Evolutionary conservation across 345 rosid species (phyloP), one percentile per base, ranked within the genome.

Genomic region (Barbarea vulgaris): DNA sequence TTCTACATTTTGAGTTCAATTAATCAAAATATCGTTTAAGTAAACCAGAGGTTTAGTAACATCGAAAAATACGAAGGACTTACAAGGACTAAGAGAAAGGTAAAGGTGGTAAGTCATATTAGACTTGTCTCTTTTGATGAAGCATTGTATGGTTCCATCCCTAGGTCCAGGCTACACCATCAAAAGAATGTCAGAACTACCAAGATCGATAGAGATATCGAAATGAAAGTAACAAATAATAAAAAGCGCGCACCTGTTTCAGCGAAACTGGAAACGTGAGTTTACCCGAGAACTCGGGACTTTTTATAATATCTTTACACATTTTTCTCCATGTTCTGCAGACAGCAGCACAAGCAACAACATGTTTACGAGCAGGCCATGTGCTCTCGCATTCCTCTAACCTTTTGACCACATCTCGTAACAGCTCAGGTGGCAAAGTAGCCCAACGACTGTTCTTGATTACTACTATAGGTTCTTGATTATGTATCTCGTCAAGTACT

Each of bases 301-400:
- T 79, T 44, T 58, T 76, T 6, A 91, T 93, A 61, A 87, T 84
- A 73, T 86, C 97, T 80, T 82, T 82, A 73, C 97, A 91, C 91
- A 88, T 89, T 66, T 84, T 84, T 70, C 97, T 86, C 97, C 97
- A 91, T 33, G 91, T 79, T 63, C 82, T 83, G 80, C 97, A 91
- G 7, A 91, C 96, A 0, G 85, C 87, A 76, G 96, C 91, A 83
- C 93, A 91, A 25, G 91, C 87, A 60, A 91, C 89, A 54, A 91
- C 93, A 67, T 91, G 70, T 81, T 81, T 89, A 57, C 96, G 93
- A 65, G 86, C 79, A 82, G 96, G 97, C 97, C 97, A 91, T 0
- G 67, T 81, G 47, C 84, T 78, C 86, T 88, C 93, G 46, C 91
- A 85, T 21, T 85, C 89, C 79, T 91, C 97, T 76, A 91, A 81